A percentile compares a stretch with the other conserved stretches of the same genome.
Conservation (phyloP, 139 green algal genomes). For the Nannochloris sp. region DNA sequence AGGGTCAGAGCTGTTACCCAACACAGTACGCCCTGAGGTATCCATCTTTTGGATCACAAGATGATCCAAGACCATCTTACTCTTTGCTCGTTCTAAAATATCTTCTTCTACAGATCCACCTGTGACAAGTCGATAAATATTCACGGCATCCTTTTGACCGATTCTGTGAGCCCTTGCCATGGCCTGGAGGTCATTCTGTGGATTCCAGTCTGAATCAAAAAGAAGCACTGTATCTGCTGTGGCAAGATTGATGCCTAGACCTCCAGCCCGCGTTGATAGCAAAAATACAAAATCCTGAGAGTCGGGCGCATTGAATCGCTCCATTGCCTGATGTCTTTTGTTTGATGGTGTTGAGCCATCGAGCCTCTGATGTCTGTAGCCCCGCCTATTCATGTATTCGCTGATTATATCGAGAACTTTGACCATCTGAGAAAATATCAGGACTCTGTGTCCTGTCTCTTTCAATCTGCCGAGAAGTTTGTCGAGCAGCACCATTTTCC, state of each 20-base stretch:
- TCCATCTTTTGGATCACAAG: slow-evolving; percentile 92
- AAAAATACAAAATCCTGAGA: slow-evolving; percentile 89
- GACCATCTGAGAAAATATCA: slow-evolving; percentile 88
- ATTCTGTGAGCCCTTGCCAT: slow-evolving; percentile 92
- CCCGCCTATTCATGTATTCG: slow-evolving; percentile 85
- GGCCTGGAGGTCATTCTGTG: slow-evolving; percentile 80
- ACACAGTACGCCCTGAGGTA: slow-evolving; percentile 69
- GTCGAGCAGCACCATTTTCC: slow-evolving; percentile 91
- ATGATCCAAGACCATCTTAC: slow-evolving; percentile 97
- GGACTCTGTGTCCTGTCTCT: slow-evolving; percentile 72
- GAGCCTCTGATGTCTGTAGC: slow-evolving; percentile 81
- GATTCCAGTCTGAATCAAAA: slow-evolving; percentile 58
- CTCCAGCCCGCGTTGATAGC: slow-evolving; percentile 80
- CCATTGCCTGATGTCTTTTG: slow-evolving; percentile 75
- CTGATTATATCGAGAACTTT: slow-evolving; percentile 83
- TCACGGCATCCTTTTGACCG: slow-evolving; percentile 86
- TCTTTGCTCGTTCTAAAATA: slow-evolving; percentile 4
- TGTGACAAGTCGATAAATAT: slow-evolving; percentile 70
- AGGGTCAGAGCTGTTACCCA: slow-evolving; percentile 31
- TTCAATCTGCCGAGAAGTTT: slow-evolving; percentile 82
- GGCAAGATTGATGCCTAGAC: slow-evolving; percentile 84
- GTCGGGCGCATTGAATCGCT: slow-evolving; percentile 87
- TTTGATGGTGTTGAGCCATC: slow-evolving; percentile 78
- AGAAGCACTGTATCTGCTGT: slow-evolving; percentile 79
- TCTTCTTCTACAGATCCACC: slow-evolving; percentile 8